These are phyloP conservation scores for Suillus decipiens DNA, from an alignment of 768 basidiomycete genomes.

Conservation along the genomic window DNA sequence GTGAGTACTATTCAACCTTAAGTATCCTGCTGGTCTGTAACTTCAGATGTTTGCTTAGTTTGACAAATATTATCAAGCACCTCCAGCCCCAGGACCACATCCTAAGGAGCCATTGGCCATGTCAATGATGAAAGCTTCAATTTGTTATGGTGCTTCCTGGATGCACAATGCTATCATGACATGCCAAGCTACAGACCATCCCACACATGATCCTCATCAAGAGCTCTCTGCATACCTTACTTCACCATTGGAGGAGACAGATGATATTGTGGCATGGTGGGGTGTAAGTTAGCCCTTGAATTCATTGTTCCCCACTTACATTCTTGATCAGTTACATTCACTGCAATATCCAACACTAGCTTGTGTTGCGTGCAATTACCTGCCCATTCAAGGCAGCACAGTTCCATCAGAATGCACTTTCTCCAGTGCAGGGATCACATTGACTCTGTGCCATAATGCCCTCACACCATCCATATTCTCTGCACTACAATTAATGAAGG, in stretches of 20 bases:
- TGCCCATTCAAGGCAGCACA: no score
- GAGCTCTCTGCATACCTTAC: constrained; percentile 9
- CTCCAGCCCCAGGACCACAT: not conserved
- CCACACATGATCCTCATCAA: not conserved
- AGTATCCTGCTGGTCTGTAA: no score
- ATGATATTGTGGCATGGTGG: constrained; percentile 2
- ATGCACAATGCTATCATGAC: not conserved
- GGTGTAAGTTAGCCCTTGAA: not conserved
- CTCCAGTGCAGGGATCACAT: no score
- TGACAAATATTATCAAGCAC: not conserved
- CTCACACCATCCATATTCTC: no score
- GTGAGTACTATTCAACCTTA: no score
- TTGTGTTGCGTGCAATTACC: no score
- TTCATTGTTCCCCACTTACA: not conserved
- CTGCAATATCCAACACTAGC: no score
- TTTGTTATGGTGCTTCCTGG: not conserved
- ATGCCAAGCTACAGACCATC: not conserved
- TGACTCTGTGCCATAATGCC: no score
- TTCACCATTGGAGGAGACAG: not conserved
- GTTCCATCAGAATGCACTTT: no score
- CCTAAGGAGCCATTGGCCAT: not conserved
- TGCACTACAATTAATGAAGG: no score
- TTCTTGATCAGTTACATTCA: constrained; percentile 12
- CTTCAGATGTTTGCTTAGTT: not conserved
- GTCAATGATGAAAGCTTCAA: not conserved